Percentiles rank a stretch among this genome's conserved stretches.
Evolutionary conservation across 139 green algal species (phyloP).

Genomic region (Coccomyxa sp.): DNA sequence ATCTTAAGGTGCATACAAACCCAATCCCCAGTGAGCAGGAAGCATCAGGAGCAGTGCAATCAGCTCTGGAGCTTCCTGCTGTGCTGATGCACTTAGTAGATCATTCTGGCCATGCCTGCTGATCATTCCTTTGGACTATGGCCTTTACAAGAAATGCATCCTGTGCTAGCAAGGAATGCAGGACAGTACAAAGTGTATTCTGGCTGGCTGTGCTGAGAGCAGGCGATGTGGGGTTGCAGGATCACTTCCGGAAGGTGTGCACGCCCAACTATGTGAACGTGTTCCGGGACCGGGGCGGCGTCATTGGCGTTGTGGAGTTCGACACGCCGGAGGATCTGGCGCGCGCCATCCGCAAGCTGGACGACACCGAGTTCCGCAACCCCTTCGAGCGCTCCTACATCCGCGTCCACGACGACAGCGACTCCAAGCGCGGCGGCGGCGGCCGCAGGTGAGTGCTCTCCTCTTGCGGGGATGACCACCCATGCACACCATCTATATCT

Average conservation of each 20-base stretch:
- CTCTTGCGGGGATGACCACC: background rate
- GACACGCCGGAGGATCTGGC: slow-evolving; percentile 51
- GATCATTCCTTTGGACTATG: no score
- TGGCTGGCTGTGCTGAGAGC: background rate
- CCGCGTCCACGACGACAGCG: slow-evolving; percentile 21
- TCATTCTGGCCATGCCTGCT: no score
- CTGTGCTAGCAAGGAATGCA: background rate
- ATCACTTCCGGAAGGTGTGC: slow-evolving; percentile 60
- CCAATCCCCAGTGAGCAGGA: background rate
- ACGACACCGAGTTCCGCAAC: slow-evolving; percentile 81
- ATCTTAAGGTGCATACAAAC: slow-evolving; percentile 74
- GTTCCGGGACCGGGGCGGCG: slow-evolving; percentile 41
- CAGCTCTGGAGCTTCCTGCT: no score
- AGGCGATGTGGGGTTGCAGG: slow-evolving; percentile 27
- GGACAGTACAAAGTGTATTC: background rate
- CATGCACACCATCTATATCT: background rate
- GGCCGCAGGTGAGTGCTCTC: slow-evolving; percentile 8
- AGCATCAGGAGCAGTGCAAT: background rate
- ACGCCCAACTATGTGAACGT: slow-evolving; percentile 75
- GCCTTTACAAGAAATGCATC: no score
- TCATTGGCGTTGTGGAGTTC: slow-evolving; percentile 65
- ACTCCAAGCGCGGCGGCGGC: slow-evolving; percentile 4
- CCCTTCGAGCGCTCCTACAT: slow-evolving; percentile 62
- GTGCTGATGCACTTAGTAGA: no score
- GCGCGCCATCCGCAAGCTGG: slow-evolving; percentile 52